Conservation (phyloP, 805 yeast genomes). For the Wickerhamiella spandovensis region DNA sequence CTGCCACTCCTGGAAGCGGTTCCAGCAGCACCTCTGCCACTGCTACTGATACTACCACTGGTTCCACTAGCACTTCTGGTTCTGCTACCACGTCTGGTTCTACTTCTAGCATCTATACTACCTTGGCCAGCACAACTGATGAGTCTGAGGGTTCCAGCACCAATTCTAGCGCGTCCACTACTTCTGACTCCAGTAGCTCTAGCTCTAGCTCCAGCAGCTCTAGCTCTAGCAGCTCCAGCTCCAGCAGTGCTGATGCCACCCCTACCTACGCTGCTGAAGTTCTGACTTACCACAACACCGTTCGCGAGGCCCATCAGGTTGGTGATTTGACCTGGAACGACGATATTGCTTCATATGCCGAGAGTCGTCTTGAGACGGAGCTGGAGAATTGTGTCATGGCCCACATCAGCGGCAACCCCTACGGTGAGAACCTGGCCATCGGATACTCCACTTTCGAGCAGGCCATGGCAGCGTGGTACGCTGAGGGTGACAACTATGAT, state of each 20-base stretch:
- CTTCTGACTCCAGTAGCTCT: neutral
- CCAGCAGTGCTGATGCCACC: neutral
- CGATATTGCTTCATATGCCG: slow-evolving; percentile 38
- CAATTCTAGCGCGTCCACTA: no score
- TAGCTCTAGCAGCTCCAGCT: neutral
- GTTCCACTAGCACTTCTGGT: neutral
- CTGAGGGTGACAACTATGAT: slow-evolving; percentile 39
- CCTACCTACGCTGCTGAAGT: slow-evolving; percentile 22
- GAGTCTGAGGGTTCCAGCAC: no score
- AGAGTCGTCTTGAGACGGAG: slow-evolving; percentile 23
- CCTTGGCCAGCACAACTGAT: neutral
- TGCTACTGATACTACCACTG: neutral
- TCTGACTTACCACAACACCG: slow-evolving; percentile 42
- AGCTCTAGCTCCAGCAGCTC: neutral
- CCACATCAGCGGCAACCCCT: slow-evolving; percentile 43
- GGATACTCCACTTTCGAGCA: slow-evolving; percentile 38
- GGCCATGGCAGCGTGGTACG: slow-evolving; percentile 58
- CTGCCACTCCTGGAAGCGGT: neutral
- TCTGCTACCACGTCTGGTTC: neutral
- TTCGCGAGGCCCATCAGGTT: slow-evolving; percentile 38
- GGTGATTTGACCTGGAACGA: slow-evolving; percentile 38
- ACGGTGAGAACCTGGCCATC: slow-evolving; percentile 61
- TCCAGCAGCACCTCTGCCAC: neutral
- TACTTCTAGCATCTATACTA: neutral
- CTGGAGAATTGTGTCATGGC: slow-evolving; percentile 39